Conservation (phyloP, 495 filamentous ascomycete species). For the Penicillium paradoxum region DNA sequence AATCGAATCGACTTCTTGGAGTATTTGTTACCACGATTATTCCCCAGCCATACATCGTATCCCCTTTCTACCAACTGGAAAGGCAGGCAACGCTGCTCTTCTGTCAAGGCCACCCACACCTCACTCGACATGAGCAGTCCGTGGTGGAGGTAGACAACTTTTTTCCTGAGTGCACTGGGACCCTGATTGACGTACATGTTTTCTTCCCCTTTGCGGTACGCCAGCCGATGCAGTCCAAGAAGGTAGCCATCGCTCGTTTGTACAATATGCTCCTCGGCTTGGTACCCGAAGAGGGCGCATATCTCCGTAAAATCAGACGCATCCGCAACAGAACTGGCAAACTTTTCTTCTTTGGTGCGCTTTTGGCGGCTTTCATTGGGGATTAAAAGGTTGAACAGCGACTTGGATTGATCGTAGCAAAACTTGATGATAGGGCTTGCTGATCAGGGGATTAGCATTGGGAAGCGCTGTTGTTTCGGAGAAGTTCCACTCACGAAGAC, state of each 20-base stretch:
- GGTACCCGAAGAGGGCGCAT: slow-evolving; percentile 82
- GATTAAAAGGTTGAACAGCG: slow-evolving; percentile 73
- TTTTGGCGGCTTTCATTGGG: slow-evolving; percentile 61
- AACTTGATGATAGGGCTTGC: slow-evolving; percentile 73
- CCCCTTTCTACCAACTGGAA: slow-evolving; percentile 88
- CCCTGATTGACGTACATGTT: slow-evolving; percentile 65
- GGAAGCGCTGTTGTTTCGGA: neutral
- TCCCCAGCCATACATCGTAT: slow-evolving; percentile 97
- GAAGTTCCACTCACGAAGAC: slow-evolving; percentile 60
- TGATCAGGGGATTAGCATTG: slow-evolving; percentile 33
- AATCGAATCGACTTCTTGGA: slow-evolving; percentile 81
- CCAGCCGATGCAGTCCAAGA: slow-evolving; percentile 81
- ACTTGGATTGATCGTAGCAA: slow-evolving; percentile 76
- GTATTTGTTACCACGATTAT: slow-evolving; percentile 98
- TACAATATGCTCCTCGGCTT: slow-evolving; percentile 91
- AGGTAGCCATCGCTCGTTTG: slow-evolving; percentile 94
- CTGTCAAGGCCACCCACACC: slow-evolving; percentile 92
- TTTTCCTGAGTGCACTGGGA: slow-evolving; percentile 65
- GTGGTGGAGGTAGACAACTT: slow-evolving; percentile 92
- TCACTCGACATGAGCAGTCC: slow-evolving; percentile 98
- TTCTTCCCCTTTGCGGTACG: slow-evolving; percentile 77
- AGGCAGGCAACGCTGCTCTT: slow-evolving; percentile 77
- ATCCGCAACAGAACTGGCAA: slow-evolving; percentile 51
- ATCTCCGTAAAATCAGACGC: slow-evolving; percentile 90
- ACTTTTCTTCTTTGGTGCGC: slow-evolving; percentile 42